Conservation (phyloP, 768 basidiomycete species). For the Tricholoma bakamatsutake region DNA sequence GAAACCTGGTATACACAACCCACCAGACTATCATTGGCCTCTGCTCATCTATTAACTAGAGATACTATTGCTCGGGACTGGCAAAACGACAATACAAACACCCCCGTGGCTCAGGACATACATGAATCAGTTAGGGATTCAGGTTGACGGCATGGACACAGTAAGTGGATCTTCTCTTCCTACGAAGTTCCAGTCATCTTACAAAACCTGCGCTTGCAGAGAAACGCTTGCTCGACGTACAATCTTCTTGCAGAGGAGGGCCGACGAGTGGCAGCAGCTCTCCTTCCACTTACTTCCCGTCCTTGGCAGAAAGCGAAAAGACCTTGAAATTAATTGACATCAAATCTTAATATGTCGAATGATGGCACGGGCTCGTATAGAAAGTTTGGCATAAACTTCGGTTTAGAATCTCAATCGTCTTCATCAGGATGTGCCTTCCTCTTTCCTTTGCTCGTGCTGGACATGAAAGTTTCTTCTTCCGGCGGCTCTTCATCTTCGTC, state of each 20-base stretch:
- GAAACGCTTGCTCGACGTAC: conserved; percentile 94
- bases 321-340: conserved; percentile 2
- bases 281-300: conserved; percentile 61
- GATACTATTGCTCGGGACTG: conserved; percentile 87
- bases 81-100: conserved; percentile 59
- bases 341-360: not conserved
- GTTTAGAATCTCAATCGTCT: conserved; percentile 2
- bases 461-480: conserved; percentile 17
- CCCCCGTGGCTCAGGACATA: conserved; percentile 63
- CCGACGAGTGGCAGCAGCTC: conserved; percentile 82
- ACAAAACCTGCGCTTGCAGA: conserved; percentile 32
- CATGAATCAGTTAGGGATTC: conserved; percentile 73
- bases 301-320: conserved; percentile 41
- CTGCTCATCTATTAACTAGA: conserved; percentile 40
- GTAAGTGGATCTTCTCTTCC: conserved; percentile 33
- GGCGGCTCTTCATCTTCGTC: conserved; percentile 55
- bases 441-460: conserved; percentile 52
- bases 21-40: not conserved
- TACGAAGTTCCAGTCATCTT: not conserved
- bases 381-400: not conserved
- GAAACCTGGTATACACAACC: conserved; percentile 65
- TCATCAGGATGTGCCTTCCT: conserved; percentile 44
- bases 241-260: conserved; percentile 93
- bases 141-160: conserved; percentile 86
- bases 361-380: not conserved